Percentiles rank a stretch among this genome's conserved stretches.
Evolutionary conservation across 352 stramenopile genomes (phyloP).

Genomic region (Pythium apleroticum): DNA sequence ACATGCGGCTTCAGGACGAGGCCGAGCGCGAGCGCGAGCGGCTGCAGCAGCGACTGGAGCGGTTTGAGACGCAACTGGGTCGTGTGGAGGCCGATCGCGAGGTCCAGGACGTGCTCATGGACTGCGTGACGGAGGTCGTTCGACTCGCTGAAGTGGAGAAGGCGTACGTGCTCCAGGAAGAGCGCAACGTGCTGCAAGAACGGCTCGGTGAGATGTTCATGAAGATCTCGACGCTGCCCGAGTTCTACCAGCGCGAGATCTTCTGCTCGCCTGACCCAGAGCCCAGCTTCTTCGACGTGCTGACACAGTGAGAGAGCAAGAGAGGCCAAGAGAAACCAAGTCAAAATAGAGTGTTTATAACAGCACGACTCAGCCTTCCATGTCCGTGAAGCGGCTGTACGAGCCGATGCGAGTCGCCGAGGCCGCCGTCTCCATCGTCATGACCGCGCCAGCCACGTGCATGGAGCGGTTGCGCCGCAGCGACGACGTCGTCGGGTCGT

Average conservation of each 20-base stretch:
- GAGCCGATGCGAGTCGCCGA: conserved; percentile 15
- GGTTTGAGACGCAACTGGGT: conserved; percentile 62
- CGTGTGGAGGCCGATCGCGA: conserved; percentile 42
- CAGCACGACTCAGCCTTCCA: conserved; percentile 28
- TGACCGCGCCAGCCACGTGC: conserved; percentile 80
- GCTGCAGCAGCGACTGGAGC: conserved; percentile 43
- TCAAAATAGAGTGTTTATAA: conserved; percentile 32
- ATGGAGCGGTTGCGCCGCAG: conserved; percentile 76
- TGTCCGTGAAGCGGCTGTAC: conserved; percentile 39
- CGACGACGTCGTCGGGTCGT: conserved; percentile 7
- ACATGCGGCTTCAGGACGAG: conserved; percentile 26
- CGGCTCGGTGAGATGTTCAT: conserved; percentile 70
- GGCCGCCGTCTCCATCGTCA: conserved; percentile 67
- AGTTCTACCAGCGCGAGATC: conserved; percentile 86
- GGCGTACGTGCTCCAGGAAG: conserved; percentile 52
- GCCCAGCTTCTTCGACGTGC: conserved; percentile 76
- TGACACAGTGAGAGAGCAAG: conserved; percentile 38
- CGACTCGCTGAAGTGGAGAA: conserved; percentile 62
- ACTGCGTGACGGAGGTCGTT: conserved; percentile 57
- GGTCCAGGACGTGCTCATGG: conserved; percentile 53
- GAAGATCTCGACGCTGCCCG: conserved; percentile 81
- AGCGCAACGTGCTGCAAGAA: conserved; percentile 70
- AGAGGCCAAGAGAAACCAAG: not conserved
- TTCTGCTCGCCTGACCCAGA: conserved; percentile 76
- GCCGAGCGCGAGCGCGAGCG: conserved; percentile 36